These are phyloP conservation scores for Phytophthora capsici DNA, from an alignment of 352 stramenopile species.

Conservation along the genomic window DNA sequence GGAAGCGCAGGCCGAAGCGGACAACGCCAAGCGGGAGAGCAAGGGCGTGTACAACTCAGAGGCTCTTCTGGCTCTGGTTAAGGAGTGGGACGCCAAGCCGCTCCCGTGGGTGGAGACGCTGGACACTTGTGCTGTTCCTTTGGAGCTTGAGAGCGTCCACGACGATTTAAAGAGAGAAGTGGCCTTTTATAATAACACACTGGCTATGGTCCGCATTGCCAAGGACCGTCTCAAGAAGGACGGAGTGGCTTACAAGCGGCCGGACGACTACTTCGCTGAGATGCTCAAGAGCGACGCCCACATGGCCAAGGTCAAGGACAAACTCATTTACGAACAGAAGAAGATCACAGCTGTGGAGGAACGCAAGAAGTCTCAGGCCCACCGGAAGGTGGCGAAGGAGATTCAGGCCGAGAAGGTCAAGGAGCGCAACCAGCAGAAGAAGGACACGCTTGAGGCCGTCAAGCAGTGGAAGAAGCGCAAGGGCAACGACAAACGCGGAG, in stretches of 20 bases:
- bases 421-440: slow-evolving; percentile 85
- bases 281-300: slow-evolving; percentile 99
- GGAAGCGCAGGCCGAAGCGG: slow-evolving; percentile 64
- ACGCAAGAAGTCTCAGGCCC: slow-evolving; percentile 97
- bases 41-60: slow-evolving; percentile 79
- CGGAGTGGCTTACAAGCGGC: slow-evolving; percentile 92
- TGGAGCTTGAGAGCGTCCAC: slow-evolving; percentile 82
- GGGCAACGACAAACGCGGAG: slow-evolving; percentile 69
- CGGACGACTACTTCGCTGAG: slow-evolving; percentile 98
- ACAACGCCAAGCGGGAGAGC: slow-evolving; percentile 46
- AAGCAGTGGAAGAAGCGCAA: slow-evolving; percentile 92
- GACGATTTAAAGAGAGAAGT: slow-evolving; percentile 93
- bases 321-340: slow-evolving; percentile 99
- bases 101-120: slow-evolving; percentile 85
- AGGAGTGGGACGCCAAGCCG: slow-evolving; percentile 59
- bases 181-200: slow-evolving; percentile 96
- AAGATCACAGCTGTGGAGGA: slow-evolving; percentile 99
- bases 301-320: slow-evolving; percentile 97
- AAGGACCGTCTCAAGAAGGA: slow-evolving; percentile 74
- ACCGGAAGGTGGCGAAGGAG: slow-evolving; percentile 97
- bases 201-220: slow-evolving; percentile 71
- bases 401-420: slow-evolving; percentile 88
- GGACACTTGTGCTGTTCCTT: slow-evolving; percentile 62
- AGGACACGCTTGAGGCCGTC: slow-evolving; percentile 86
- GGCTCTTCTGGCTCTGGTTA: slow-evolving; percentile 61